Percentiles rank a stretch among this genome's conserved stretches.
These are phyloP conservation scores for Fomitopsis schrenkii DNA, from an alignment of 1,284 basidiomycete genomes.

Conservation along the genomic window DNA sequence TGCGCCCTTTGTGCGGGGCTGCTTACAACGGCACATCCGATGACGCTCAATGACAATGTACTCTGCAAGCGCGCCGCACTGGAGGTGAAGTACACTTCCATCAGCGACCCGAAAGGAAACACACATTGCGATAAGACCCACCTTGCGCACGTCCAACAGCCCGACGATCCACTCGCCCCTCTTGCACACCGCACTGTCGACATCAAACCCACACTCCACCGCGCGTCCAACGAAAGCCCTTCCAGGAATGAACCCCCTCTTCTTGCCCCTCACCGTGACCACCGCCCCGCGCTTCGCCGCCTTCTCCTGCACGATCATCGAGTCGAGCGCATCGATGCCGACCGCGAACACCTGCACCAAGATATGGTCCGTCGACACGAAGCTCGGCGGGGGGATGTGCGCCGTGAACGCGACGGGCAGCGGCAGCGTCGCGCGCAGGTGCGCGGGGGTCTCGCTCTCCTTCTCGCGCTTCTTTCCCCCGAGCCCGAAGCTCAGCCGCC, in stretches of 20 bases:
- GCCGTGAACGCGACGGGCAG: conserved; percentile 46
- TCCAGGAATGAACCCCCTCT: conserved; percentile 72
- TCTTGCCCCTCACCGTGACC: conserved; percentile 11
- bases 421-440: conserved; percentile 43
- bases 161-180: conserved; percentile 85
- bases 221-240: conserved; percentile 80
- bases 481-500: conserved; percentile 16
- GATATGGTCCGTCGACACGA: conserved; percentile 62
- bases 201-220: conserved; percentile 77
- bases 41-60: conserved; percentile 80
- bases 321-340: conserved; percentile 72
- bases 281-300: conserved; percentile 14
- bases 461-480: conserved; percentile 10
- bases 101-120: conserved; percentile 7
- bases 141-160: conserved; percentile 73
- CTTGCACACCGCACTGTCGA: conserved; percentile 56
- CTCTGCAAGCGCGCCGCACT: conserved; percentile 82
- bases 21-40: conserved; percentile 68
- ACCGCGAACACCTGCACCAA: conserved; percentile 86
- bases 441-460: conserved; percentile 35
- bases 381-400: conserved; percentile 70
- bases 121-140: conserved; percentile 30
- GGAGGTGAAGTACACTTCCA: conserved; percentile 3
- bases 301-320: conserved; percentile 52
- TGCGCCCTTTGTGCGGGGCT: conserved; percentile 35